Percentiles rank a stretch among this genome's conserved stretches.
Conservation (phyloP, 140 eudicot species). For the Flaveria floridana region DNA sequence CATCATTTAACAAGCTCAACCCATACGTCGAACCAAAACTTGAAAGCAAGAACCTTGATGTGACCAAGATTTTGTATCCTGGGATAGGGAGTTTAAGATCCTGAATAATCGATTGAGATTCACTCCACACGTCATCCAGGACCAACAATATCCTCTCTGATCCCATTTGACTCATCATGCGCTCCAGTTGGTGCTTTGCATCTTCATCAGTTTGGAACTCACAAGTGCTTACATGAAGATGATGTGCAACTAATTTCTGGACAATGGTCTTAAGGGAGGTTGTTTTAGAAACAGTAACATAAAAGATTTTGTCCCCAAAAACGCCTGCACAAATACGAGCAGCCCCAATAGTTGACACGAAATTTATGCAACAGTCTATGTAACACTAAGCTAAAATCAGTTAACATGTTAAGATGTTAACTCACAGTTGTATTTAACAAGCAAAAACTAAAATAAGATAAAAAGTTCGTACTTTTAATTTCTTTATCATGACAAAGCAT, state of each 20-base stretch:
- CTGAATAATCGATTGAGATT: slow-evolving; percentile 35
- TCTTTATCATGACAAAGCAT: slow-evolving; percentile 48
- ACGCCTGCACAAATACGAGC: slow-evolving; percentile 25
- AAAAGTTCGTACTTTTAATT: slow-evolving; percentile 38
- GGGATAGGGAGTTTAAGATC: slow-evolving; percentile 35
- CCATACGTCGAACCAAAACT: slow-evolving; percentile 30
- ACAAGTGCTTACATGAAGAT: slow-evolving; percentile 16
- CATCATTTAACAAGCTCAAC: slow-evolving; percentile 35
- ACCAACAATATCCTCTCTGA: slow-evolving; percentile 40
- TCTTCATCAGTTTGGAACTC: slow-evolving; percentile 49
- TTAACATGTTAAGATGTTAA: background rate
- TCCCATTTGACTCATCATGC: slow-evolving; percentile 29
- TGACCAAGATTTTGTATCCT: slow-evolving; percentile 47
- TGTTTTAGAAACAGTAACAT: slow-evolving; percentile 41
- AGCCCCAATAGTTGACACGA: background rate
- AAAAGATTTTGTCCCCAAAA: slow-evolving; percentile 45
- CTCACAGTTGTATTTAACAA: background rate
- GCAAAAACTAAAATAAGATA: background rate
- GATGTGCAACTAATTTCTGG: slow-evolving; percentile 37
- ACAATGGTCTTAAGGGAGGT: slow-evolving; percentile 35
- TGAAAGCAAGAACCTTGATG: slow-evolving; percentile 46
- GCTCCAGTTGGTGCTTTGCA: slow-evolving; percentile 40
- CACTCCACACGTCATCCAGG: slow-evolving; percentile 53
- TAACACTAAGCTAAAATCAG: background rate
- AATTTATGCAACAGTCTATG: background rate